These are phyloP conservation scores for Gamsiella multidivaricata DNA, from an alignment of 192 early-diverging fungal species.

Conservation along the genomic window DNA sequence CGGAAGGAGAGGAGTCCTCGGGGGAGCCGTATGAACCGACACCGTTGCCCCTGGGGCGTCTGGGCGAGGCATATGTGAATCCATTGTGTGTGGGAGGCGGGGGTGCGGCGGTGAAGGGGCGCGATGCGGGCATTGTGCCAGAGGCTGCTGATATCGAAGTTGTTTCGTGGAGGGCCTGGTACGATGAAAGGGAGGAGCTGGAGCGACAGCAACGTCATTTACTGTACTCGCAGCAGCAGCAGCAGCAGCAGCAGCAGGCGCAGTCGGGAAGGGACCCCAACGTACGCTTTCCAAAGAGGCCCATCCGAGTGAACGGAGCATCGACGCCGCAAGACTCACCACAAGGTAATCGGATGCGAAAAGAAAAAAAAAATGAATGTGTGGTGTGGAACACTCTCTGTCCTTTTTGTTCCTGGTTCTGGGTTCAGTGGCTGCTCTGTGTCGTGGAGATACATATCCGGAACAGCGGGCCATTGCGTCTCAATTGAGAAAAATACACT, in stretches of 20 bases:
- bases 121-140: conserved; percentile 38
- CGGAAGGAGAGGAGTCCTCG: conserved; percentile 5
- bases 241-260: neutral
- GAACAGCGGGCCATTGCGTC: too few species aligned
- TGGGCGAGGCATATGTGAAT: conserved; percentile 52
- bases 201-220: conserved; percentile 16
- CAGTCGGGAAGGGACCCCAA: neutral
- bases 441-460: too few species aligned
- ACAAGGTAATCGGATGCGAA: too few species aligned
- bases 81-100: conserved; percentile 44
- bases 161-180: conserved; percentile 49
- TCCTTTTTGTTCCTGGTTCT: too few species aligned
- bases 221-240: conserved; percentile 3
- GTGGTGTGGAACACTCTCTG: too few species aligned
- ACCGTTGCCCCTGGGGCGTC: conserved; percentile 36
- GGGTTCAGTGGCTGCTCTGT: too few species aligned
- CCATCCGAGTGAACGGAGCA: neutral
- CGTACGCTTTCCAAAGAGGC: neutral
- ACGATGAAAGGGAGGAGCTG: conserved; percentile 23
- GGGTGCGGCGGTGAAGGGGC: conserved; percentile 31
- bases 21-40: conserved; percentile 13
- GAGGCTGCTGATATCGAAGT: conserved; percentile 59
- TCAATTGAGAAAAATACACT: too few species aligned
- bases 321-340: too few species aligned
- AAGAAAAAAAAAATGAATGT: too few species aligned